phyloP scores from a whole-genome alignment of 164 flowering plant genomes.

The Sedum album region DNA sequence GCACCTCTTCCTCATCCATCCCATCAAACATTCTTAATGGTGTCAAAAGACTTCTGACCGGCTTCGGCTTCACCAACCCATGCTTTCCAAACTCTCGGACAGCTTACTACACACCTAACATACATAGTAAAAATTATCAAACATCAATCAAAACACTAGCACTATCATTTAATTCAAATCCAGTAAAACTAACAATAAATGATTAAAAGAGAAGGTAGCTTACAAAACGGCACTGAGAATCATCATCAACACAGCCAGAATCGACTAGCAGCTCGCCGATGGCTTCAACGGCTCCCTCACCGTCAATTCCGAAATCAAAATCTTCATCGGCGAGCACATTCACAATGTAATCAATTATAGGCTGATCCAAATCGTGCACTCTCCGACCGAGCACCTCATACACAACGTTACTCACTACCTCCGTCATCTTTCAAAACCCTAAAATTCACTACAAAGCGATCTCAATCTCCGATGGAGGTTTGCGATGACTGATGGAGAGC shows the following conservation, averaged over 20 bases:
- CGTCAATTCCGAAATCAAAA: slow-evolving; percentile 84
- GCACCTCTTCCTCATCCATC: slow-evolving; percentile 78
- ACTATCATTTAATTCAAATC: not conserved
- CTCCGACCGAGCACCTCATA: slow-evolving; percentile 65
- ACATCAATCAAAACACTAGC: not conserved
- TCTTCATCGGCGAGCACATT: slow-evolving; percentile 97
- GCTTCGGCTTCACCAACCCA: slow-evolving; percentile 71
- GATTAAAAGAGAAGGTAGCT: not conserved
- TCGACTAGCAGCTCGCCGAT: slow-evolving; percentile 84
- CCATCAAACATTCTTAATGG: slow-evolving; percentile 95
- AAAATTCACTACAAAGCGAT: not conserved
- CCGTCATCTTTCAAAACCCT: slow-evolving; percentile 39
- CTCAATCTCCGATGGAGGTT: too few species aligned
- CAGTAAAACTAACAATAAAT: too few species aligned
- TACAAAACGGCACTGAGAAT: slow-evolving; percentile 64
- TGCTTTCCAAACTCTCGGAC: slow-evolving; percentile 90
- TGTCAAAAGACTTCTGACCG: slow-evolving; percentile 66
- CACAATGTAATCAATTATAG: slow-evolving; percentile 86
- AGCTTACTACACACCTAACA: slow-evolving; percentile 67
- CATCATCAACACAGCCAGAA: slow-evolving; percentile 65
- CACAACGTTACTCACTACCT: slow-evolving; percentile 72
- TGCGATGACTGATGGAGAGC: not conserved
- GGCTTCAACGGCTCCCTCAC: slow-evolving; percentile 85
- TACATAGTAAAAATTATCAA: not conserved
- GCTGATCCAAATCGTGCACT: slow-evolving; percentile 64